Percentiles rank a stretch among this genome's conserved stretches.
These are phyloP conservation scores for Fraxinus platypoda DNA, from an alignment of 305 asterid genomes.

Conservation along the genomic window DNA sequence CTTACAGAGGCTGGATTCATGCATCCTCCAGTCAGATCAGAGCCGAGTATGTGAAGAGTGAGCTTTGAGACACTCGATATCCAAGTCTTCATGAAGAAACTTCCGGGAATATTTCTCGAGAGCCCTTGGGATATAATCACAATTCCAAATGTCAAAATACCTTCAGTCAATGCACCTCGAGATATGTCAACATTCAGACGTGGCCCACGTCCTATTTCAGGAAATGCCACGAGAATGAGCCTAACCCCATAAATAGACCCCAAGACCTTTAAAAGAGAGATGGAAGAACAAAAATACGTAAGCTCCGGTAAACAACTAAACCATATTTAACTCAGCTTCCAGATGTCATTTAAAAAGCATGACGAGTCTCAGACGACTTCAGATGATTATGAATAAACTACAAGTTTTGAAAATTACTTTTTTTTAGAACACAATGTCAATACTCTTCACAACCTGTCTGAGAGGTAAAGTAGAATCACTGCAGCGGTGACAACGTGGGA, in stretches of 20 bases:
- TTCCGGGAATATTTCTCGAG: conserved; percentile 38
- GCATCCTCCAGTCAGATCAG: conserved; percentile 94
- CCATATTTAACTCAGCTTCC: neutral
- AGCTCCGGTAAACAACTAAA: neutral
- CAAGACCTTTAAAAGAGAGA: conserved; percentile 44
- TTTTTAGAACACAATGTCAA: neutral
- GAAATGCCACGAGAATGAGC: conserved; percentile 50
- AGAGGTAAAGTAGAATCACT: neutral
- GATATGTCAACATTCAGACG: conserved; percentile 66
- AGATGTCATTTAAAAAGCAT: neutral
- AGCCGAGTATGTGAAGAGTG: conserved; percentile 76
- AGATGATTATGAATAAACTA: neutral
- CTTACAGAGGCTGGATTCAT: conserved; percentile 95
- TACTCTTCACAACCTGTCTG: neutral
- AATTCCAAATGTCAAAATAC: conserved; percentile 61
- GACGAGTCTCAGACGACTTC: neutral
- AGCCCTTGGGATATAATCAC: conserved; percentile 60
- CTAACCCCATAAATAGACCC: conserved; percentile 77
- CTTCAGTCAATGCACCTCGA: conserved; percentile 83
- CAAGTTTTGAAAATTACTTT: neutral
- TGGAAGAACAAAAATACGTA: neutral
- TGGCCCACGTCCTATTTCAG: conserved; percentile 64
- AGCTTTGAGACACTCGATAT: conserved; percentile 77
- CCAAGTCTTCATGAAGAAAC: conserved; percentile 80
- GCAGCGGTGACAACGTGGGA: neutral